These are phyloP conservation scores for Trichoderma guizhouense DNA, from an alignment of 2,329 filamentous ascomycete species.

Conservation along the genomic window DNA sequence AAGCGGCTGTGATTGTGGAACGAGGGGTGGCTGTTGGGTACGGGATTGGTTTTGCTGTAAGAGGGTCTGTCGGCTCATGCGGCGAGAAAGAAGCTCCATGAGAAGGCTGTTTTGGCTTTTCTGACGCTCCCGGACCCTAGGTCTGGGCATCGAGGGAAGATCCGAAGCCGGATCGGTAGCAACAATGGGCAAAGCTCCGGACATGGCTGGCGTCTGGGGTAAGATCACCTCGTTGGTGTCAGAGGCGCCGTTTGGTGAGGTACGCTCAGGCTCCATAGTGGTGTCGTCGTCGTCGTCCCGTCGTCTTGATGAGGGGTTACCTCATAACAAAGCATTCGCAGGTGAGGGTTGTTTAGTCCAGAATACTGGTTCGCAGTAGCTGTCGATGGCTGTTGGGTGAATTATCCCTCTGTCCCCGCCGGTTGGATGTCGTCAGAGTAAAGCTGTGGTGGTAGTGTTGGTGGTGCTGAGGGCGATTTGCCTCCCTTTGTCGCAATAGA, in stretches of 20 bases:
- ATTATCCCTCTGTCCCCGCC: not conserved
- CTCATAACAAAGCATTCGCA: conserved; percentile 9
- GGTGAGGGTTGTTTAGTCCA: not conserved
- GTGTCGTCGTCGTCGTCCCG: conserved; percentile 7
- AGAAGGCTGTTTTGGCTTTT: not conserved
- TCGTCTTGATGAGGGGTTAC: not conserved
- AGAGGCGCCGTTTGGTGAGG: not conserved
- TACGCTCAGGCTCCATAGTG: not conserved
- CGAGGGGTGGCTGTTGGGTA: not conserved
- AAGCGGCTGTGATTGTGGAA: not conserved
- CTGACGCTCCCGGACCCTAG: not conserved
- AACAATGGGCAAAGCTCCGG: conserved; percentile 5
- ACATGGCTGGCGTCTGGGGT: not conserved
- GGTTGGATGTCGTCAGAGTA: not conserved
- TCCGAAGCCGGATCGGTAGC: not conserved
- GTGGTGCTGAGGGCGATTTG: not conserved
- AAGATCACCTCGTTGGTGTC: not conserved
- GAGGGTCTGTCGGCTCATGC: conserved; percentile 15
- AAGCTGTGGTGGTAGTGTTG: not conserved
- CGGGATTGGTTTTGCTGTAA: conserved; percentile 6
- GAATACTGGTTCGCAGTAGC: not conserved
- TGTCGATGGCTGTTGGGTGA: not conserved
- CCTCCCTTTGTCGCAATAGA: not conserved
- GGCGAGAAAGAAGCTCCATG: conserved; percentile 17
- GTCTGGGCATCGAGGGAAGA: not conserved